Evolutionary conservation across 164 flowering plant genomes (phyloP), one percentile per base, ranked within the genome.

Genomic region (Euptelea pleiosperma): DNA sequence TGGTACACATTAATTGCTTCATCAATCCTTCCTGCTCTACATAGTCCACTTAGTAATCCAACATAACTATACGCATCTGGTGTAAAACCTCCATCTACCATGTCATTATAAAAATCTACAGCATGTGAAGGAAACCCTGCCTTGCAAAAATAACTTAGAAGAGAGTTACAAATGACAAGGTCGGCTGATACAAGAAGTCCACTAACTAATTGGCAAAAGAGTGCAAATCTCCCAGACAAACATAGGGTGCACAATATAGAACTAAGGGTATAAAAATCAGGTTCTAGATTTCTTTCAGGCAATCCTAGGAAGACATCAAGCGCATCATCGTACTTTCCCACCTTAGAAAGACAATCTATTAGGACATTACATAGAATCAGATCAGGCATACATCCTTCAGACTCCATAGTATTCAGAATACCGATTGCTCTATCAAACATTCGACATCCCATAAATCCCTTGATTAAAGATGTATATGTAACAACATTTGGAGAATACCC

Each of bases 401-500:
- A 65, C 26, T 70, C 70, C 77, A 83, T 70, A 4, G 16, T 36
- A 36, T 49, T 36, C 44, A 83, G 36, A 8, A 81, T 48, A 42
- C 45, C 16, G 39, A 70, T 65, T 2, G 79, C 87, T 50, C 46
- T 24, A 51, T 15, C 41, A 41, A 65, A 39, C 77, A 70, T 72
- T 18, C 47, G 53, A 11, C 63, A 68, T 41, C 76, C 75, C 69
- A 80, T 42, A 50, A 68, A 74, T 41, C 84, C 82, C 61, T 80
- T 79, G 34, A 86, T 37, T 41, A 86, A 54, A 41, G 79, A 70
- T 3, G 93, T 86, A 61, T 79, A 86, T 16, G 78, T 77, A 44
- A 77, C 82, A 63, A 86, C 73, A 66, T 68, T 84, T 7, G 88
- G 93, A 45, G 66, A 68, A 67, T 54, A 63, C 19, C 83, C 85